Evolutionary conservation across 2,329 filamentous ascomycete species (phyloP).

Genomic region (Cordyceps cateniannulata): DNA sequence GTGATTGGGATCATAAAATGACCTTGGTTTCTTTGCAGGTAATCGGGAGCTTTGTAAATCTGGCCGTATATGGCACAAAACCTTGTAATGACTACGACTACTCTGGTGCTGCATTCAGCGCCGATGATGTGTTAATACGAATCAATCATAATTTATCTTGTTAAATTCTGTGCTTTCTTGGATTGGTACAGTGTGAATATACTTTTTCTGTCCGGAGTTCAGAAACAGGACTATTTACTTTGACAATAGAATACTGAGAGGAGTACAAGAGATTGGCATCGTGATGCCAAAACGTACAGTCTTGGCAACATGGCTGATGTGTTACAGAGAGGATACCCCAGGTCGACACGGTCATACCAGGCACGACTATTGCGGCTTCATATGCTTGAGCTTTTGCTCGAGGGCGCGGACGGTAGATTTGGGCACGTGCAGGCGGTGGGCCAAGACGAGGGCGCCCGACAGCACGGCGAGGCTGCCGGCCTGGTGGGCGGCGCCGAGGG

Average conservation of each 20-base stretch:
- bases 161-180: neutral
- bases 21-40: neutral
- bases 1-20: neutral
- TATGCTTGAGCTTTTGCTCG: conserved; percentile 39
- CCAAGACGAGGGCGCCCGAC: conserved; percentile 73
- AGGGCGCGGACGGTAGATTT: conserved; percentile 56
- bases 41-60: neutral
- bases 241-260: conserved; percentile 13
- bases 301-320: neutral
- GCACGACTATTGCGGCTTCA: conserved; percentile 24
- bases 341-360: too few relatives aligned
- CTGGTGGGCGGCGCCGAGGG: conserved; percentile 85
- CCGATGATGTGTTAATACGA: conserved; percentile 28
- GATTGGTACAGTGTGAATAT: neutral
- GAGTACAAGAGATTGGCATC: neutral
- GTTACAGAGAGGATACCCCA: neutral
- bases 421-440: conserved; percentile 70
- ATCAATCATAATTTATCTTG: conserved; percentile 50
- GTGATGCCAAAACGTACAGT: neutral
- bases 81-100: conserved; percentile 25
- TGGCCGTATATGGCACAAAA: neutral
- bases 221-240: neutral
- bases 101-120: conserved; percentile 18
- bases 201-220: neutral
- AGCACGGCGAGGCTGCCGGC: conserved; percentile 81